Base-by-base conservation (phyloP, 2,329 filamentous ascomycete species). In the Dactylellina parvicollis region DNA sequence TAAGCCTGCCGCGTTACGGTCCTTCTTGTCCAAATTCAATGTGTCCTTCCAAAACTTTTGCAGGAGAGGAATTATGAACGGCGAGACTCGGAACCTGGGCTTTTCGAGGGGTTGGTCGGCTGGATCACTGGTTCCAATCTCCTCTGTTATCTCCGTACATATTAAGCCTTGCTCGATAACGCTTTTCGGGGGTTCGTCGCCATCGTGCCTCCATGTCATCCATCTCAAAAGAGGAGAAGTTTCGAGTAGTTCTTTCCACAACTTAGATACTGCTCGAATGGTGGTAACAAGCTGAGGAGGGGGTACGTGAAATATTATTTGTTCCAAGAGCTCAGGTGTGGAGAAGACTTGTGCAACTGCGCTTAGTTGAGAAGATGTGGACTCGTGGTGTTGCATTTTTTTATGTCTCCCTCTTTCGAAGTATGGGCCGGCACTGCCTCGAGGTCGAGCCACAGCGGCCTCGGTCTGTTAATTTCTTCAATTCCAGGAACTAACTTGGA, bases 201-300 rank as follows among this genome's bases (percentile, higher is more conserved):
- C n/a, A 22, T 52, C 28, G 26, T 52, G 26, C 16, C 14, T 52
- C 47, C 47, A 52, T 2, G 47, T 52, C n/a, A 18, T 22, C 47
- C 47, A 61, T 47, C 61, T 69, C 34, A 55, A 9, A 9, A 54
- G 38, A 14, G 55, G 40, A n/a, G 64, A 60, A 2, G 47, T 49
- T 28, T 61, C 44, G 32, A 61, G 18, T 28, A 65, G 9, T 9
- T 20, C 16, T 14, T 32, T 61, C 64, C 64, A 69, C 14, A 7
- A 22, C 36, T 46, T 59, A 18, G 34, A 69, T n/a, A 69, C 38
- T 2, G 18, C 16, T 3, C 55, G 55, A 24, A 8, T 16, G 38
- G 18, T 60, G 14, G 64, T 69, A 5, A 55, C 26, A 42, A 69
- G 44, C 16, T 18, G 1, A 3, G 30, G 32, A 10, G 64, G 36